Evolutionary conservation across 176 grass and related monocot genomes (phyloP), one percentile per base, ranked within the genome.

Genomic region (Bothriochloa decipiens): DNA sequence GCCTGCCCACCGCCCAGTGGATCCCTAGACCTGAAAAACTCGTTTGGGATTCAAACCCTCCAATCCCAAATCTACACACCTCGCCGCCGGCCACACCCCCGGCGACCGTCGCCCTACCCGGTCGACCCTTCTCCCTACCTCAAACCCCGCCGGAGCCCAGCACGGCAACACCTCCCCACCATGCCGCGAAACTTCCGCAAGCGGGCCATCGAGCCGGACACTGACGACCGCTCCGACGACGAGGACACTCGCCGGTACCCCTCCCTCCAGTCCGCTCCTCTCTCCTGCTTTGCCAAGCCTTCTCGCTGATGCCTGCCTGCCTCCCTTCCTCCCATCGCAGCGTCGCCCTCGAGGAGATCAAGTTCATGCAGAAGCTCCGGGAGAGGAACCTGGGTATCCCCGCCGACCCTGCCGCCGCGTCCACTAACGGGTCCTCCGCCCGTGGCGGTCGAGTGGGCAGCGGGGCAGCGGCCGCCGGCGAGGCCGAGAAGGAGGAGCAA

Each of bases 101-200:
- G 75, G 88, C 72, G 46, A 78, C 66, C 65, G 18, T 37, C 68
- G 20, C 72, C 20, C 28, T 15, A 65, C 12, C 63, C 13, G 63
- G 1, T 29, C 35, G 37, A 8, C 33, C 55, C 46, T 69, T 22
- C 6, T 61, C 8, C 8, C 46, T 43, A 23, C 16, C 39, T 15
- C 32, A 13, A 18, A 52, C 60, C 67, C 11, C 20, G 23, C 3
- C 29, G 14, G 20, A 29, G 5, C 45, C 3, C 45, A 72, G 26
- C 65, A 25, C 3, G 23, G 23, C 58, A 55, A 55, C 57, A 61
- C 57, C 22, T 62, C 11, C n/a, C 61, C 32, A 83, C 60, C 69
- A 90, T 90, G 89, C 37, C 27, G 6, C 86, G 75, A 27, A 95
- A 95, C 50, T 95, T 95, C 60, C 93, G 93, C 43, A 95, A 95